Percentiles rank a stretch among this genome's conserved stretches.
Conservation (phyloP, 2,329 filamentous ascomycete species). For the Aphanocladium album region DNA sequence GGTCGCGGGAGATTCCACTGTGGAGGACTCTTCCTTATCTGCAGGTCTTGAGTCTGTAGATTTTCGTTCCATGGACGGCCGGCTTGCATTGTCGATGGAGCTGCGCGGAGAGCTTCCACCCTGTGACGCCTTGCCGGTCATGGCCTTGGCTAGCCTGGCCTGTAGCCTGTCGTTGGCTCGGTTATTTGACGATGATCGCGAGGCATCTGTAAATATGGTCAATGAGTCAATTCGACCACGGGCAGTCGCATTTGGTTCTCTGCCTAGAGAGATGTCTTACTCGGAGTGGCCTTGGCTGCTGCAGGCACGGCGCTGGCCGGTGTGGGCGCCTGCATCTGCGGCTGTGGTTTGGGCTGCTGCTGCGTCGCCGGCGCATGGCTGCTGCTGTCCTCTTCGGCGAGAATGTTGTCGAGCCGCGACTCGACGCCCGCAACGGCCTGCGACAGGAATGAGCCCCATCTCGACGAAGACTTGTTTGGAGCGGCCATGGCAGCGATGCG, state of each 20-base stretch:
- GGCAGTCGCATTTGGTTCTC: too few species aligned
- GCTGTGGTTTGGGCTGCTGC: slow-evolving; percentile 26
- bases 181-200: slow-evolving; percentile 59
- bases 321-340: slow-evolving; percentile 7
- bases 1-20: slow-evolving; percentile 15
- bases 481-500: slow-evolving; percentile 37
- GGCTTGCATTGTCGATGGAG: slow-evolving; percentile 30
- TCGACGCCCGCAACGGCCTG: slow-evolving; percentile 92
- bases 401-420: slow-evolving; percentile 84
- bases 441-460: slow-evolving; percentile 78
- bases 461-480: slow-evolving; percentile 47
- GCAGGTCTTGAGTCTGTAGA: slow-evolving; percentile 24
- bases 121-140: slow-evolving; percentile 61
- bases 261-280: slow-evolving; percentile 18
- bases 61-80: slow-evolving; percentile 24
- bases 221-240: neutral
- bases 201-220: slow-evolving; percentile 35
- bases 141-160: slow-evolving; percentile 80
- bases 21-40: slow-evolving; percentile 4
- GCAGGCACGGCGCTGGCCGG: slow-evolving; percentile 12
- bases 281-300: slow-evolving; percentile 28
- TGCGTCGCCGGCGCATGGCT: slow-evolving; percentile 29
- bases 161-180: slow-evolving; percentile 77
- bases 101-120: slow-evolving; percentile 28
- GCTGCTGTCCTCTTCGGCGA: slow-evolving; percentile 66